Conservation (phyloP, 306 rosid species). For the Cercis canadensis region DNA sequence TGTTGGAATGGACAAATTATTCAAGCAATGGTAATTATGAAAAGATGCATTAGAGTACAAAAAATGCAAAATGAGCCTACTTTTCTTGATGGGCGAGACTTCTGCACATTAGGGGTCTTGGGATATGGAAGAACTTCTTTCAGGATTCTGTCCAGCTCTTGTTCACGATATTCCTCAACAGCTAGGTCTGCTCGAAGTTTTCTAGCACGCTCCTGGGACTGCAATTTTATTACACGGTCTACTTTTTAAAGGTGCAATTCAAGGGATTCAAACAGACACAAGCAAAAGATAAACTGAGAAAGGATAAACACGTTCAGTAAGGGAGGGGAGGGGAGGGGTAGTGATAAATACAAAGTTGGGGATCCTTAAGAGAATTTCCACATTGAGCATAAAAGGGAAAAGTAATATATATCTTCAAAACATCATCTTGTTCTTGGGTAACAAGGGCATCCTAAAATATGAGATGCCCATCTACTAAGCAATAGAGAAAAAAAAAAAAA, state of each 20-base stretch:
- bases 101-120: constrained; percentile 61
- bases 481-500: neutral
- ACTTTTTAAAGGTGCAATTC: constrained; percentile 27
- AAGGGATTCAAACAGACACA: neutral
- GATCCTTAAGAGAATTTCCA: constrained; percentile 13
- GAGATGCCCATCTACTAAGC: constrained; percentile 21
- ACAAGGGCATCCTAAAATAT: constrained; percentile 26
- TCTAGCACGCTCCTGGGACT: constrained; percentile 88
- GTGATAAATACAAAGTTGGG: neutral
- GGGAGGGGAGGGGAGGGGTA: neutral
- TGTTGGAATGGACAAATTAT: constrained; percentile 12
- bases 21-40: constrained; percentile 3
- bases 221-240: constrained; percentile 42
- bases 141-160: constrained; percentile 85
- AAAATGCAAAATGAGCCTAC: constrained; percentile 48
- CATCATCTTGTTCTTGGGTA: neutral
- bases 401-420: neutral
- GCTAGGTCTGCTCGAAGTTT: constrained; percentile 84
- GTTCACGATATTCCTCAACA: constrained; percentile 84
- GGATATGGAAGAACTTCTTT: constrained; percentile 90
- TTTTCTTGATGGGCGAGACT: constrained; percentile 73
- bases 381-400: neutral
- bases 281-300: neutral
- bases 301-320: constrained; percentile 1
- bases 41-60: constrained; percentile 22